phyloP scores from a whole-genome alignment of 495 filamentous ascomycete species.

The Staphylotrichum tortipilum region DNA sequence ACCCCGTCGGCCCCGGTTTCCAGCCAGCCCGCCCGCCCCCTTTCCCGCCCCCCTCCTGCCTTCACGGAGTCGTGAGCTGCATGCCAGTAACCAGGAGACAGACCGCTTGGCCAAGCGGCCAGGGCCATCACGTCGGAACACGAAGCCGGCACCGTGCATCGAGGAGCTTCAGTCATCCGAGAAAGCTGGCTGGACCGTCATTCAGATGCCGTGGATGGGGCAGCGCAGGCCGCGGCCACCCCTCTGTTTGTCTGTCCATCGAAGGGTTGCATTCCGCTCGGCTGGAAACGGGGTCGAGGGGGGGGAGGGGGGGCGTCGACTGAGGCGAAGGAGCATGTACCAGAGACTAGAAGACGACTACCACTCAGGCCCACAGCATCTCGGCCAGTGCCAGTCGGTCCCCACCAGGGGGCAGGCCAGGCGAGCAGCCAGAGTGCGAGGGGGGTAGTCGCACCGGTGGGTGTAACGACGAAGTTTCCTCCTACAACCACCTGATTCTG shows the following conservation, averaged over 20 bases:
- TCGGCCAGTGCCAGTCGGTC: not conserved
- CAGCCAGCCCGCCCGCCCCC: too few relatives aligned
- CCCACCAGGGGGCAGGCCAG: not conserved
- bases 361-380: too few relatives aligned
- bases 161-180: not conserved
- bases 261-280: conserved; percentile 13
- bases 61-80: not conserved
- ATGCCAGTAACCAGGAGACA: too few relatives aligned
- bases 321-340: conserved; percentile 3
- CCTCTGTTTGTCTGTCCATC: not conserved
- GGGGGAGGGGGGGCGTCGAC: too few relatives aligned
- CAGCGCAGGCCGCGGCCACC: not conserved
- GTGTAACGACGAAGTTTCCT: conserved; percentile 11
- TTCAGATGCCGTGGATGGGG: not conserved
- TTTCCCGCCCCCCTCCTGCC: too few relatives aligned
- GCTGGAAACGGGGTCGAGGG: not conserved
- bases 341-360: not conserved
- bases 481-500: conserved; percentile 11
- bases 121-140: conserved; percentile 5
- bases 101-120: not conserved
- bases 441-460: conserved; percentile 5
- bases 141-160: conserved; percentile 6
- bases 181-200: not conserved
- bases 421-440: not conserved
- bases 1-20: conserved; percentile 1